These are phyloP conservation scores for Zychaea mexicana DNA, from an alignment of 371 early-diverging fungal genomes.

Conservation along the genomic window DNA sequence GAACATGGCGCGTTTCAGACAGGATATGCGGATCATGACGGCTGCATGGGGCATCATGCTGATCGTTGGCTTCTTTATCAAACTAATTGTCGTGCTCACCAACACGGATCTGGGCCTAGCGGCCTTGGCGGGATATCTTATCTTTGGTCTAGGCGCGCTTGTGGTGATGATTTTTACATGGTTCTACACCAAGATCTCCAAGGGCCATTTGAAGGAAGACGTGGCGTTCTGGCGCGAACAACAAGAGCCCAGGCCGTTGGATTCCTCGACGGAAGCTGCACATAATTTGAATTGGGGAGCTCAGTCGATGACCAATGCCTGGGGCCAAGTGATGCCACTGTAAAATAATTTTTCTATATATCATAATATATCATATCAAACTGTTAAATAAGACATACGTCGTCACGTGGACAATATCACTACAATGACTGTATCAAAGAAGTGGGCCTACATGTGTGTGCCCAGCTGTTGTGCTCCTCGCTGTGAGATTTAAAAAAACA, in stretches of 20 bases:
- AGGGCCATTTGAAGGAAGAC: constrained; percentile 25
- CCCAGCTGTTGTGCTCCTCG: too few relatives aligned
- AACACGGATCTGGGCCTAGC: constrained; percentile 26
- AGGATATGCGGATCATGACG: constrained; percentile 50
- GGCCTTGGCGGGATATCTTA: constrained; percentile 28
- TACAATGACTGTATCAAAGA: too few relatives aligned
- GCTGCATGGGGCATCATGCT: constrained; percentile 43
- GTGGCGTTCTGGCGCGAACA: constrained; percentile 34
- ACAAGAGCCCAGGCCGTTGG: constrained; percentile 18
- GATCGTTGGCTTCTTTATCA: constrained; percentile 37
- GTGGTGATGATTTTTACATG: constrained; percentile 40
- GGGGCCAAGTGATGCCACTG: constrained; percentile 27
- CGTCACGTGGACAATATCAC: too few relatives aligned
- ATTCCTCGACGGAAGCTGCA: constrained; percentile 22
- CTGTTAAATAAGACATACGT: not conserved
- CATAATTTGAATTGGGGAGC: constrained; percentile 34
- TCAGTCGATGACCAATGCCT: constrained; percentile 30
- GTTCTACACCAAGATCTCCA: constrained; percentile 39
- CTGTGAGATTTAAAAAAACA: too few relatives aligned
- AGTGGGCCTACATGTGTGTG: too few relatives aligned
- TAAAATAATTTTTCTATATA: not conserved
- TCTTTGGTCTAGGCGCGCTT: constrained; percentile 39
- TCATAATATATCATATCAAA: not conserved
- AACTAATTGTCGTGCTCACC: constrained; percentile 39
- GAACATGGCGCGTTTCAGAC: constrained; percentile 40